Evolutionary conservation across 345 rosid species (phyloP).

Genomic region (Salix brachista): DNA sequence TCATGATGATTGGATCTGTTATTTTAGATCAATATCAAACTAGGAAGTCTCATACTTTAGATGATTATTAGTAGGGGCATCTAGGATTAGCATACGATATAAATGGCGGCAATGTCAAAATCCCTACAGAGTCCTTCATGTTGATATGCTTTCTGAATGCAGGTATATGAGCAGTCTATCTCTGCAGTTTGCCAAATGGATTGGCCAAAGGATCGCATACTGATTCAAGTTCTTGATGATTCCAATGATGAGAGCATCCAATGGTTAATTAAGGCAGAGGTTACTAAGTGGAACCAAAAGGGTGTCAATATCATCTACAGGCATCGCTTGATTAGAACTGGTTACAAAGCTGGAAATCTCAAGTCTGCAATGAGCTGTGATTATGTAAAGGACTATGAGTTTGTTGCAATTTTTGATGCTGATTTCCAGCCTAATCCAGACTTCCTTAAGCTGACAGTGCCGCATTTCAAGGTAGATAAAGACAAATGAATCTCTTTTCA

Average conservation of each 20-base stretch:
- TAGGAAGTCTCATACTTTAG: not conserved
- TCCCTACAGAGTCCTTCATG: slow-evolving; percentile 1
- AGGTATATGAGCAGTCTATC: slow-evolving; percentile 83
- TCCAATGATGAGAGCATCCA: slow-evolving; percentile 69
- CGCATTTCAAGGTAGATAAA: slow-evolving; percentile 66
- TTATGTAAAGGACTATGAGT: slow-evolving; percentile 65
- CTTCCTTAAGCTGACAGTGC: slow-evolving; percentile 66
- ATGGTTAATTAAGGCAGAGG: slow-evolving; percentile 57
- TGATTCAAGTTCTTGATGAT: slow-evolving; percentile 81
- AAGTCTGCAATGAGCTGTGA: slow-evolving; percentile 84
- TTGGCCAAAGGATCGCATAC: slow-evolving; percentile 70
- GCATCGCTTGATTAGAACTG: slow-evolving; percentile 71
- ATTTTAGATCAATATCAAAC: not conserved
- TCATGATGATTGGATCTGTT: slow-evolving; percentile 9
- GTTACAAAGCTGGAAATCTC: slow-evolving; percentile 90
- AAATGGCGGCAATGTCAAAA: not conserved
- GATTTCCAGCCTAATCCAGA: slow-evolving; percentile 79
- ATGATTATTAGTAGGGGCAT: not conserved
- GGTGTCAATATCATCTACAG: slow-evolving; percentile 66
- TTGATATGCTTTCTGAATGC: slow-evolving; percentile 14
- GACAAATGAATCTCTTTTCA: not conserved
- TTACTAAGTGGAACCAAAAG: slow-evolving; percentile 60
- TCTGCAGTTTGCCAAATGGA: slow-evolving; percentile 80
- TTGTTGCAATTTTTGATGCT: slow-evolving; percentile 81
- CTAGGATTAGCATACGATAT: not conserved